Conservation (phyloP, 1,284 basidiomycete species). For the Cryptococcus hybrid region DNA sequence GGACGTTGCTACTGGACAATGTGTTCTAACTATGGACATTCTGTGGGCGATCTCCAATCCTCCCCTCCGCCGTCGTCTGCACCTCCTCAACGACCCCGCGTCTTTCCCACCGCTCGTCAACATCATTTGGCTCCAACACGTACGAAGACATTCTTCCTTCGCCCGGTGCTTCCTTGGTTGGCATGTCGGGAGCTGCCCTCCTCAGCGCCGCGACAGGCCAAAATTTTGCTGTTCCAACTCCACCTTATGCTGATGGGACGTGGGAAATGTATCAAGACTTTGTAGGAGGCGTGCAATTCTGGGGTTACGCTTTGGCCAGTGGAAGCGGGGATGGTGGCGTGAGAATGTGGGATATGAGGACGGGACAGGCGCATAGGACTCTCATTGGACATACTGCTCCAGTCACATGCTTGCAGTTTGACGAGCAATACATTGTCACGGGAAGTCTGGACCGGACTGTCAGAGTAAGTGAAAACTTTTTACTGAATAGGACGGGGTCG, state of each 20-base stretch:
- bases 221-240: conserved; percentile 75
- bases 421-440: conserved; percentile 88
- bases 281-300: conserved; percentile 96
- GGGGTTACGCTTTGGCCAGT: conserved; percentile 96
- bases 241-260: conserved; percentile 82
- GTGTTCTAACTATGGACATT: conserved; percentile 99
- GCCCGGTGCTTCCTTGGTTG: conserved; percentile 29
- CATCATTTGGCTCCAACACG: conserved; percentile 42
- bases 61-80: conserved; percentile 53
- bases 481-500: neutral
- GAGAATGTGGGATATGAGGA: conserved; percentile 99
- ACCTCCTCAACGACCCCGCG: conserved; percentile 23
- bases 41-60: conserved; percentile 98
- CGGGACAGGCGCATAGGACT: conserved; percentile 93
- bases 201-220: conserved; percentile 58
- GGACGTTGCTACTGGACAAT: conserved; percentile 96
- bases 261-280: conserved; percentile 97
- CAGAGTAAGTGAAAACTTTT: conserved; percentile 58
- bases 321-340: conserved; percentile 96
- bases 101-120: conserved; percentile 42
- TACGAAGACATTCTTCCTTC: conserved; percentile 54
- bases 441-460: conserved; percentile 92
- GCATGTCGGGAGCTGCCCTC: conserved; percentile 37
- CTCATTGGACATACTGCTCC: conserved; percentile 91
- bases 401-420: conserved; percentile 93